phyloP scores from a whole-genome alignment of 768 basidiomycete genomes.

The Amyloporia xantha region DNA sequence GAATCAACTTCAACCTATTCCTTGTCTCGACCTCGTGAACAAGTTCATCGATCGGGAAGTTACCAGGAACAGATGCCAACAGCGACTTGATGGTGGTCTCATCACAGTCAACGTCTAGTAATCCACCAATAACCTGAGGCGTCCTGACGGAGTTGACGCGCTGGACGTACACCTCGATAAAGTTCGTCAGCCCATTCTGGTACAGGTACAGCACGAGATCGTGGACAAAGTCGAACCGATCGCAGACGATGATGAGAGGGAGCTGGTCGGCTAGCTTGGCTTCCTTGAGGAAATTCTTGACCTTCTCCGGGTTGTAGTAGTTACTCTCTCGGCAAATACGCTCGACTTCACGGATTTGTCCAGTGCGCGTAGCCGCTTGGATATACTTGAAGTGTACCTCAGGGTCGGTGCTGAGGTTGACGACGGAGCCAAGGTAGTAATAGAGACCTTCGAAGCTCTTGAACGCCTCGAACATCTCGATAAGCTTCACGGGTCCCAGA shows the following conservation, averaged over 20 bases:
- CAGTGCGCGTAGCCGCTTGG: slow-evolving; percentile 95
- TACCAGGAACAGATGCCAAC: slow-evolving; percentile 90
- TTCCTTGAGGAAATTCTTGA: slow-evolving; percentile 99
- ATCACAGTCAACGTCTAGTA: slow-evolving; percentile 97
- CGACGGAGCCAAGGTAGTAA: slow-evolving; percentile 97
- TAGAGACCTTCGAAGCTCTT: slow-evolving; percentile 98
- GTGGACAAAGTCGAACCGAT: slow-evolving; percentile 99
- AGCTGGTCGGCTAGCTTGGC: slow-evolving; percentile 95
- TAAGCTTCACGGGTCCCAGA: slow-evolving; percentile 92
- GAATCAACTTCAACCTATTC: slow-evolving; percentile 92
- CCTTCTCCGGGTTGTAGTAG: slow-evolving; percentile 97
- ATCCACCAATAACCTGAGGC: slow-evolving; percentile 93
- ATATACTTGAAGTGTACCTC: slow-evolving; percentile 99
- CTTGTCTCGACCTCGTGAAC: slow-evolving; percentile 96
- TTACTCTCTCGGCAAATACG: slow-evolving; percentile 98
- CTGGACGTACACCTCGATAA: slow-evolving; percentile 99
- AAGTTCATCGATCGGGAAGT: slow-evolving; percentile 96
- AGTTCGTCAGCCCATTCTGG: slow-evolving; percentile 92
- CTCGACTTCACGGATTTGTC: slow-evolving; percentile 98
- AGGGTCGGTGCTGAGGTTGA: slow-evolving; percentile 92
- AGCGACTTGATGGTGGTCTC: slow-evolving; percentile 92
- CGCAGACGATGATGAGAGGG: slow-evolving; percentile 98
- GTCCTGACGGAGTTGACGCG: slow-evolving; percentile 96
- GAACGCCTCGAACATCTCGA: slow-evolving; percentile 97
- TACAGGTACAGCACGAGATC: slow-evolving; percentile 98